Evolutionary conservation across 2,329 filamentous ascomycete genomes (phyloP).

Genomic region (Trichoderma hamatum): DNA sequence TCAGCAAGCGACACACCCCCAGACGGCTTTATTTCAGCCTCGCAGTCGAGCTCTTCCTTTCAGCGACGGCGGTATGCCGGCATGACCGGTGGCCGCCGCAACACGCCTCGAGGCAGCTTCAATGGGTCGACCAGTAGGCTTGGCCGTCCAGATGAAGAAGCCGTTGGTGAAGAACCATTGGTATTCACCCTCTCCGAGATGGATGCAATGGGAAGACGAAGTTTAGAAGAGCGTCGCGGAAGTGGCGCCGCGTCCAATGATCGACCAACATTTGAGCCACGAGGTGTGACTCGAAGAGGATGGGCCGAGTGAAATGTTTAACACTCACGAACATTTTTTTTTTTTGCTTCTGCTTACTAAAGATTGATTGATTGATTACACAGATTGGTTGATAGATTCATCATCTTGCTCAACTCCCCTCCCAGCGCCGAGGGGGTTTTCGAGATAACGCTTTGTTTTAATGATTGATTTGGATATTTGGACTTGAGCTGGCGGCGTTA

Average conservation of each 20-base stretch:
- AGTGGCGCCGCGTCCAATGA: conserved; percentile 46
- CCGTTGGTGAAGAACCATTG: conserved; percentile 67
- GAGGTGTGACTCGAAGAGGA: conserved; percentile 42
- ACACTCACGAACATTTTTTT: background rate
- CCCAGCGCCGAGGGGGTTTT: background rate
- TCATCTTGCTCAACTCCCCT: conserved; percentile 10
- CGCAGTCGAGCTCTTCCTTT: conserved; percentile 49
- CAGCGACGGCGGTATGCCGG: conserved; percentile 52
- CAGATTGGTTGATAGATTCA: conserved; percentile 20
- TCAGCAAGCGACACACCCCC: conserved; percentile 53
- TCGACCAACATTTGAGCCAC: conserved; percentile 45
- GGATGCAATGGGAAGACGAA: conserved; percentile 60
- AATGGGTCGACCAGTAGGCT: conserved; percentile 45
- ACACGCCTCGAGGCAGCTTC: conserved; percentile 52
- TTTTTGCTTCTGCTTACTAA: background rate
- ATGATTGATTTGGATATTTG: conserved; percentile 20
- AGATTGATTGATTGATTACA: conserved; percentile 9
- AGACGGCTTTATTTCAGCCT: conserved; percentile 47
- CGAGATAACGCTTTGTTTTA: conserved; percentile 10
- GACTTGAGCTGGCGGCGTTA: conserved; percentile 12
- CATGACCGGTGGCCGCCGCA: conserved; percentile 45
- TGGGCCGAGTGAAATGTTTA: conserved; percentile 34
- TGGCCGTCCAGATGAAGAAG: conserved; percentile 50
- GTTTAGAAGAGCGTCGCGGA: conserved; percentile 57
- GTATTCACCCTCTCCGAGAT: conserved; percentile 76